Evolutionary conservation across 164 flowering plant species (phyloP), one percentile per base, ranked within the genome.

Genomic region (Aristolochia fimbriata): DNA sequence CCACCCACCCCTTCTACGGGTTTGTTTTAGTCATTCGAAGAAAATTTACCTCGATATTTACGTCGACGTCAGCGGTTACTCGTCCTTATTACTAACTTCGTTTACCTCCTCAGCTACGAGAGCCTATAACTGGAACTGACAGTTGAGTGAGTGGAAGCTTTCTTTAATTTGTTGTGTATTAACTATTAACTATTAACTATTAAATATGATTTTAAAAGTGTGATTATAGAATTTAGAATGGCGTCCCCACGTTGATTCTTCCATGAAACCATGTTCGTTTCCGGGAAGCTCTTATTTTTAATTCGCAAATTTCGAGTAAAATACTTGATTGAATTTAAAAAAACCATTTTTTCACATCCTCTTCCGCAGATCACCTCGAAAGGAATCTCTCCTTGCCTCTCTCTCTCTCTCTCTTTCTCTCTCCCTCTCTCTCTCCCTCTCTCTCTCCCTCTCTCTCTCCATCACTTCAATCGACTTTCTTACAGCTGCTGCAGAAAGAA

Each of bases 361-460:
- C 19, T 6, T 49, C 52, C n/a, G 19, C 52, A 49, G 52, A 49
- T 17, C 52, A 49, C 52, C 52, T 49, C 52, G 52, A 49, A 49
- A 49, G 52, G 52, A 49, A 49, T 49, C 52, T 49, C 52, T 15
- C 52, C 52, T 49, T 47, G n/a, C n/a, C n/a, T n/a, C n/a, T n/a
- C n/a, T n/a, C n/a, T n/a, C n/a, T n/a, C n/a, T n/a, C n/a, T n/a
- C n/a, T n/a, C n/a, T n/a, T n/a, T 49, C 52, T 49, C 52, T 49
- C 52, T 49, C 52, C 52, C 6, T 49, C 52, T 5, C 52, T 49
- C n/a, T n/a, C n/a, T n/a, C n/a, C n/a, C n/a, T n/a, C n/a, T 49
- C 52, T 49, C 52, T 49, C 52, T 49, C 52, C 52, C 6, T 49
- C 52, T 49, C 52, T 49, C 52, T 49, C 52, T 49, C 52, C 52